phyloP scores from a whole-genome alignment of 495 filamentous ascomycete genomes.

The Penicillium simplicissimum region DNA sequence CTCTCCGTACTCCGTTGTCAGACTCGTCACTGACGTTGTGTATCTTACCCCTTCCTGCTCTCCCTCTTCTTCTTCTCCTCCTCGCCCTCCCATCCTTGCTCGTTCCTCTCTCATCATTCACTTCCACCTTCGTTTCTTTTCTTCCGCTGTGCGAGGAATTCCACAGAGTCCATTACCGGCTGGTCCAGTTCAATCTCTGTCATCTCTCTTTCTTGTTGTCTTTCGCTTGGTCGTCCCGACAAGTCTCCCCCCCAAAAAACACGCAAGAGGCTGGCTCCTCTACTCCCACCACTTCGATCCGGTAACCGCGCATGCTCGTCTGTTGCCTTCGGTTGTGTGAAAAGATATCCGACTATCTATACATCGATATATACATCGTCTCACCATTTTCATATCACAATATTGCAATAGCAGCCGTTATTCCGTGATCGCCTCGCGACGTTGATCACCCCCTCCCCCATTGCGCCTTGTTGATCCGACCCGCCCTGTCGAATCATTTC shows the following conservation, averaged over 20 bases:
- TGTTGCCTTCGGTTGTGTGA: constrained; percentile 13
- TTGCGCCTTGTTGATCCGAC: constrained; percentile 9
- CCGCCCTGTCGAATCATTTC: constrained; percentile 7
- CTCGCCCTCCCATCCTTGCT: constrained; percentile 6
- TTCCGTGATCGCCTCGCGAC: constrained; percentile 1
- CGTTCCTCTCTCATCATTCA: background rate
- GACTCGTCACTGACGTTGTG: constrained; percentile 20
- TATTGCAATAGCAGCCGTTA: background rate
- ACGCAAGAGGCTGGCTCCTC: constrained; percentile 45
- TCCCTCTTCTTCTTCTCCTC: constrained; percentile 19
- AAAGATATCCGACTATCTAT: background rate
- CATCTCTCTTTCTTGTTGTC: constrained; percentile 30
- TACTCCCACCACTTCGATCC: constrained; percentile 16
- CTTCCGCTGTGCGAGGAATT: constrained; percentile 45
- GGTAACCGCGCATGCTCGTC: constrained; percentile 19
- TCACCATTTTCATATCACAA: background rate
- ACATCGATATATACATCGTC: constrained; percentile 9
- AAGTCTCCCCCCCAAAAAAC: background rate
- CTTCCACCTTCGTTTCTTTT: constrained; percentile 39
- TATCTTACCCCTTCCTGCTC: constrained; percentile 23
- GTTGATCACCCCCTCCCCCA: background rate
- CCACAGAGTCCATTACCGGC: constrained; percentile 43
- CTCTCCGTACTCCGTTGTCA: constrained; percentile 5
- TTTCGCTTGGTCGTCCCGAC: constrained; percentile 26
- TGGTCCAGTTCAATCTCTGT: constrained; percentile 46